Percentiles rank a stretch among this genome's conserved stretches.
phyloP scores from a whole-genome alignment of 371 early-diverging fungal genomes.

The Mortierella sp. region DNA sequence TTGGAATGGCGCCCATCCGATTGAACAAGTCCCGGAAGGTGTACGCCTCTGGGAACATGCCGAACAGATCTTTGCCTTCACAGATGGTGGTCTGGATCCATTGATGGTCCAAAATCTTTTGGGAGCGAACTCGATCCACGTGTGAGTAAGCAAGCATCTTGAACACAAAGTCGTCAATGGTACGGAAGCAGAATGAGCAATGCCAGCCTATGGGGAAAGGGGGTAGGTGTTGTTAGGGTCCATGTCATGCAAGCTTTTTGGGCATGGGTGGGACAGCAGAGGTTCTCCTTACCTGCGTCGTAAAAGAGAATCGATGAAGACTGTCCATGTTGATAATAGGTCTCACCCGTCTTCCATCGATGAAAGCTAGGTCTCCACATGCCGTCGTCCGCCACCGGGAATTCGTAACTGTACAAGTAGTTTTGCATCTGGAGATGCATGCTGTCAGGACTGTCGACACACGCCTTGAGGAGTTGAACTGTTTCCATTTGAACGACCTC shows the following conservation, averaged over 20 bases:
- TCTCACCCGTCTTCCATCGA: slow-evolving; percentile 28
- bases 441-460: slow-evolving; percentile 55
- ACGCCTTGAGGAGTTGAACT: slow-evolving; percentile 35
- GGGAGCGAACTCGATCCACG: slow-evolving; percentile 6
- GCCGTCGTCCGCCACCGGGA: slow-evolving; percentile 47
- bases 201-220: slow-evolving; percentile 34
- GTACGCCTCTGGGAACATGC: slow-evolving; percentile 65
- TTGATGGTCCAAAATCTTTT: background rate
- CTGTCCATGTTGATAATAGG: slow-evolving; percentile 54
- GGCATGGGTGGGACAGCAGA: slow-evolving; percentile 8
- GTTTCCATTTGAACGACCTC: slow-evolving; percentile 37
- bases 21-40: slow-evolving; percentile 57
- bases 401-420: slow-evolving; percentile 67
- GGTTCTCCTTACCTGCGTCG: slow-evolving; percentile 59
- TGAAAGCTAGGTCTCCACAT: slow-evolving; percentile 60
- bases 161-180: slow-evolving; percentile 8
- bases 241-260: too few species aligned
- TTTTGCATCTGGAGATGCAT: slow-evolving; percentile 61
- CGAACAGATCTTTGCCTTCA: slow-evolving; percentile 17
- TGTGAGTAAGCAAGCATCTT: slow-evolving; percentile 24
- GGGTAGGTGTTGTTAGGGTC: too few species aligned
- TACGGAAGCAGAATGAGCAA: slow-evolving; percentile 9
- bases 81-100: slow-evolving; percentile 13
- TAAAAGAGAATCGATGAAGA: slow-evolving; percentile 55
- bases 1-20: slow-evolving; percentile 54